These are phyloP conservation scores for Flaveria linearis DNA, from an alignment of 129 eudicot genomes.

Conservation along the genomic window DNA sequence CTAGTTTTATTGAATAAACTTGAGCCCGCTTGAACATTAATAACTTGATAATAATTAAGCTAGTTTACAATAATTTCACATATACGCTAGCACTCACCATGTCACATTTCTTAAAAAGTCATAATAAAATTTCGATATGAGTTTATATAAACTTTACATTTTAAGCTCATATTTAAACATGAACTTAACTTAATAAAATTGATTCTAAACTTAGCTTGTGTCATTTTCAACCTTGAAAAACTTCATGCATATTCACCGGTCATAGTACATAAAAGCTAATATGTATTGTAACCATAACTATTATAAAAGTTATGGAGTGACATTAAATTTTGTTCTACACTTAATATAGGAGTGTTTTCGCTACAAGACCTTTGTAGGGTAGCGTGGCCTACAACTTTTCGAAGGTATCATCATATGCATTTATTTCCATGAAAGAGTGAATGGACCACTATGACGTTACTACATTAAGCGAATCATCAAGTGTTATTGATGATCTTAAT, in stretches of 20 bases:
- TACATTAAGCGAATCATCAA: background rate
- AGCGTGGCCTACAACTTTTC: conserved; percentile 23
- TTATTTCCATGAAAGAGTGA: conserved; percentile 26
- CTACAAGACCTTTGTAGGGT: conserved; percentile 17
- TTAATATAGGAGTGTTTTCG: background rate
- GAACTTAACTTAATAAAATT: background rate
- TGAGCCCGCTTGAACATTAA: too few relatives aligned
- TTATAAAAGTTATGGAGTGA: background rate
- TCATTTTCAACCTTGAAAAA: background rate
- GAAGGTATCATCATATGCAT: conserved; percentile 26
- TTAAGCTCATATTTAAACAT: background rate
- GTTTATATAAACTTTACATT: background rate
- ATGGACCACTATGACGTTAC: conserved; percentile 1
- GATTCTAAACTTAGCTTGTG: background rate
- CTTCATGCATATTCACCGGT: background rate
- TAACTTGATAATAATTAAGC: too few relatives aligned
- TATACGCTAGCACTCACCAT: too few relatives aligned
- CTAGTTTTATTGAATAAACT: too few relatives aligned
- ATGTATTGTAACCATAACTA: background rate
- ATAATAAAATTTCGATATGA: background rate
- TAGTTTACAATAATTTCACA: too few relatives aligned
- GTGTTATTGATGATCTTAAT: background rate
- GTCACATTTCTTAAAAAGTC: too few relatives aligned
- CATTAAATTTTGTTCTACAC: background rate
- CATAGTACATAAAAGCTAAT: background rate